Base-by-base conservation (phyloP, 2,329 filamentous ascomycete genomes). In the Diaporthe destruens region DNA sequence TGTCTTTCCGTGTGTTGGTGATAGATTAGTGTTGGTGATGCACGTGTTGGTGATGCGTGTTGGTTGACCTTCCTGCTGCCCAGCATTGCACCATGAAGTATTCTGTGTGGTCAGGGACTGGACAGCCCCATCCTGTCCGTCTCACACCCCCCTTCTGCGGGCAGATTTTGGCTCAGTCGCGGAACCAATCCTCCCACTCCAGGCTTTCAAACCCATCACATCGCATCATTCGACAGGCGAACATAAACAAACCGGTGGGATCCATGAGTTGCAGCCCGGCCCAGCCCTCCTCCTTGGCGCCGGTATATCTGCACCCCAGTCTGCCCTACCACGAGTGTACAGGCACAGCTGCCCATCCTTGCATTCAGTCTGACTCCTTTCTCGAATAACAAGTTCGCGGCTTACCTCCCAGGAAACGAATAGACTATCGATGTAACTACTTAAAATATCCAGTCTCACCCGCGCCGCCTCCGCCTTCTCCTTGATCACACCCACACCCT, bases 221-320 rank as follows among this genome's bases (percentile, higher is more conserved):
- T 70, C 55, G 56, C 56, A 61, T 44, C 56, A 29, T 53, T 44
- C 44, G 44, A 51, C 61, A 61, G 61, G 42, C 34, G 20, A 57
- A 54, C 34, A 68, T 68, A 68, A 44, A 68, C 65, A 68, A 68
- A 42, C 65, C 65, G 53, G 55, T 70, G 55, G 67, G 55, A 61
- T 70, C 55, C 44, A 70, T 53, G 2, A 47, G 39, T 53, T 61
- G 56, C 53, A 70, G 16, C 55, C 55, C 55, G 67, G 44, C 67
- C 55, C 67, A 59, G 67, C 44, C 55, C 54, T 53, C 67, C 36
- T 61, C 29, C 44, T 65, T 51, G 61, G 61, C 61, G 44, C 32
- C 67, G 55, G 53, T 70, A 70, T 70, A 70, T 61, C 67, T 70
- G 55, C 36, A 70, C 67, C 67, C 67, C 55, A 42, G 55, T 70